Percentiles rank a stretch among this genome's conserved stretches.
These are phyloP conservation scores for Discostella stelligeroides DNA, from an alignment of 108 stramenopile genomes.

Conservation along the genomic window DNA sequence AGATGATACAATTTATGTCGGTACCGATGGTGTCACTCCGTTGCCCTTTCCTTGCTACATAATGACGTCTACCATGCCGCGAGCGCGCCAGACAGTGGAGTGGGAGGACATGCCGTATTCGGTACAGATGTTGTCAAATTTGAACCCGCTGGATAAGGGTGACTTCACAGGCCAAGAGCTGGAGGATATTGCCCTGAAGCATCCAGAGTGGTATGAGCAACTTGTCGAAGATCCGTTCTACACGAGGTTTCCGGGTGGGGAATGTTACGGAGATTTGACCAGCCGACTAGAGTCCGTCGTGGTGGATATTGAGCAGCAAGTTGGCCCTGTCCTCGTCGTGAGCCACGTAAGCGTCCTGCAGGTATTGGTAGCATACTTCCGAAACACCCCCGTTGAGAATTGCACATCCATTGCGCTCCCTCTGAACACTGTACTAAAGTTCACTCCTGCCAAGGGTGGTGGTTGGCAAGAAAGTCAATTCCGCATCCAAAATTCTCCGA, in stretches of 20 bases:
- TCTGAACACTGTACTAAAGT: slow-evolving; percentile 86
- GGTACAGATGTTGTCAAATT: slow-evolving; percentile 70
- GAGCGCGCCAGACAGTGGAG: slow-evolving; percentile 75
- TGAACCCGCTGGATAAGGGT: slow-evolving; percentile 93
- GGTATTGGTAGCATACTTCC: slow-evolving; percentile 86
- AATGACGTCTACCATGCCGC: slow-evolving; percentile 82
- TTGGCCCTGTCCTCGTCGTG: slow-evolving; percentile 83
- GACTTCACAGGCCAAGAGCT: slow-evolving; percentile 86
- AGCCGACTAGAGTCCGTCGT: slow-evolving; percentile 76
- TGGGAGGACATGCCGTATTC: slow-evolving; percentile 60
- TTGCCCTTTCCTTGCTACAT: slow-evolving; percentile 72
- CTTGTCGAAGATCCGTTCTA: slow-evolving; percentile 79
- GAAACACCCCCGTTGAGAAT: slow-evolving; percentile 73
- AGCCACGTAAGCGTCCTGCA: slow-evolving; percentile 91
- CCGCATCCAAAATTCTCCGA: slow-evolving; percentile 25
- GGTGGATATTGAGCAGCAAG: slow-evolving; percentile 91
- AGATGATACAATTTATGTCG: slow-evolving; percentile 33
- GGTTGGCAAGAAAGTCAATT: slow-evolving; percentile 78
- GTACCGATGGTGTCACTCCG: slow-evolving; percentile 35
- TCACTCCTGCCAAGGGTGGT: slow-evolving; percentile 84
- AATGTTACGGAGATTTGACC: slow-evolving; percentile 87
- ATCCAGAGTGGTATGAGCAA: slow-evolving; percentile 76
- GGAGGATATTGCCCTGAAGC: slow-evolving; percentile 64
- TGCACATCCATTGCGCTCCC: slow-evolving; percentile 86
- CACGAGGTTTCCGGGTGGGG: slow-evolving; percentile 91